These are phyloP conservation scores for Alopecurus myosuroides DNA, from an alignment of 176 grass and related monocot species.

Conservation along the genomic window DNA sequence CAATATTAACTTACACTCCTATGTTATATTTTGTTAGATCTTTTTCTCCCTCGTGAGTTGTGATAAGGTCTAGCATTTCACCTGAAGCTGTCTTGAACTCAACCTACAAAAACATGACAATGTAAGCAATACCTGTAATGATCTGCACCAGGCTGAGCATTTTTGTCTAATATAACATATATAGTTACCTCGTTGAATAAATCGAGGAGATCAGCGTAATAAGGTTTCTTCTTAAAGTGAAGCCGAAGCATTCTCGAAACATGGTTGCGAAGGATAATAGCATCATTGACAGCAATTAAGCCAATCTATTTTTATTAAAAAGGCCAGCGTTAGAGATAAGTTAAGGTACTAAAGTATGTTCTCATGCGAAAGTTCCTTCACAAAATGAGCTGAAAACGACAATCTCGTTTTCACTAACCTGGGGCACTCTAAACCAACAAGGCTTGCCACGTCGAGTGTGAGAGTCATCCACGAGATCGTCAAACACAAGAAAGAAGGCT, in stretches of 20 bases:
- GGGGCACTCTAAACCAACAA: conserved; percentile 82
- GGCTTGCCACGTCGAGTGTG: conserved; percentile 76
- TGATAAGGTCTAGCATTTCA: conserved; percentile 89
- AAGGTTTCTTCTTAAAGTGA: conserved; percentile 84
- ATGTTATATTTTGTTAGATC: conserved; percentile 82
- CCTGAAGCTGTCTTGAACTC: conserved; percentile 96
- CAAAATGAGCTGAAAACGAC: neutral
- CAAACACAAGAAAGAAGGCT: conserved; percentile 96
- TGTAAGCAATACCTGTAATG: conserved; percentile 7
- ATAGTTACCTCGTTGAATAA: conserved; percentile 84
- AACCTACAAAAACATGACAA: conserved; percentile 51
- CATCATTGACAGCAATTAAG: conserved; percentile 85
- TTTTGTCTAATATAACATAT: neutral
- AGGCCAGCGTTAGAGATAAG: neutral
- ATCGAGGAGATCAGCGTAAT: conserved; percentile 93
- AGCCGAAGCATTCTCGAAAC: conserved; percentile 56
- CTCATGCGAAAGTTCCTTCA: neutral
- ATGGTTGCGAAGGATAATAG: conserved; percentile 81
- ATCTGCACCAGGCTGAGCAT: neutral
- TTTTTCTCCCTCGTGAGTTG: conserved; percentile 85
- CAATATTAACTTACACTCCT: conserved; percentile 53
- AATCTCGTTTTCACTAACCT: conserved; percentile 43
- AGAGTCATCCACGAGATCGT: conserved; percentile 95
- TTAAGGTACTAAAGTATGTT: neutral
- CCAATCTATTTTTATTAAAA: conserved; percentile 61